Evolutionary conservation across 2,329 filamentous ascomycete species (phyloP), one percentile per base, ranked within the genome.

Genomic region (Monosporascus sp.): DNA sequence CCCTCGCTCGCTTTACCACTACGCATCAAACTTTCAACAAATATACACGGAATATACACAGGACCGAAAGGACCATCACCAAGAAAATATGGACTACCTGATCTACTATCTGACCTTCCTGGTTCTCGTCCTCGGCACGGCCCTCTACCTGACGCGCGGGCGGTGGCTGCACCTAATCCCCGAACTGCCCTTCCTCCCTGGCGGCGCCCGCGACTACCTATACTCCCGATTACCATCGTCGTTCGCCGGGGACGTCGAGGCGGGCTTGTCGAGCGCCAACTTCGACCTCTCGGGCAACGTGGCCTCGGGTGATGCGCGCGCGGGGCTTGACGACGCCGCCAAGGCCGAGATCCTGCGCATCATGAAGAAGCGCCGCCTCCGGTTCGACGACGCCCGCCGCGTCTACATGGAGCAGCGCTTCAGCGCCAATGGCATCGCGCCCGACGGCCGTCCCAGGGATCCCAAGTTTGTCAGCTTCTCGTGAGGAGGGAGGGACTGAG

Each of bases 391-490:
- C 74, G 94, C 93, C 39, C 81, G 94, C 62, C 81, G 89, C 63
- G 80, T 90, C 46, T 95, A 89, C 68, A 94, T 91, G 73, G 88
- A 97, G 74, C 84, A 88, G 63, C 79, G 85, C 53, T 96, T 99
- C 73, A 84, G 84, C 68, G 90, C 85, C 68, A 90, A 96, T 64
- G 89, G 89, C 49, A 97, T 99, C 68, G 90, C 86, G 1, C 80
- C 88, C 5, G 94, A 99, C 71, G 94, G 94, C 5, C 75, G 86
- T 62, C 94, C 94, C 57, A 81, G 85, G 67, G 93, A 97, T 75
- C 91, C 92, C 57, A 97, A 97, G 76, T 96, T 96, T 68, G 91
- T 97, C 55, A 95, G 89, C 68, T 97, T 97, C 72, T 89, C 86
- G 55, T 88, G 67, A 79, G 22, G n/a, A 24, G 20, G 6, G 6